phyloP scores from a whole-genome alignment of 2,329 filamentous ascomycete genomes.

The Aureobasidium sp. region DNA sequence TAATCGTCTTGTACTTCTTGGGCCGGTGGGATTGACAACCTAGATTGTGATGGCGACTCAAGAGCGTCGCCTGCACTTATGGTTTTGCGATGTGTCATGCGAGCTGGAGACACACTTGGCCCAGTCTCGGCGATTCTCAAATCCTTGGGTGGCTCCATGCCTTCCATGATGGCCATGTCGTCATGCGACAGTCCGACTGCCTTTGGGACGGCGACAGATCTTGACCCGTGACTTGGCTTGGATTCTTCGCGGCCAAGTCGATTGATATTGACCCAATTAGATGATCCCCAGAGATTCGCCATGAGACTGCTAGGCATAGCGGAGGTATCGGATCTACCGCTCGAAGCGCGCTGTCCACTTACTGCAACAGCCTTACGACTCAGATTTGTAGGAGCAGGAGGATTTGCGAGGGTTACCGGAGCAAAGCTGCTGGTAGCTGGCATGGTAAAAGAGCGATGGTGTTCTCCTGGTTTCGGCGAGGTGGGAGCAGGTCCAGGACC shows the following conservation, averaged over 20 bases:
- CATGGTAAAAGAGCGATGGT: constrained; percentile 34
- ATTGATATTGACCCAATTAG: constrained; percentile 68
- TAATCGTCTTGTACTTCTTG: constrained; percentile 68
- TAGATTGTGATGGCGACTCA: constrained; percentile 7
- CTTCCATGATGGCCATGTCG: constrained; percentile 28
- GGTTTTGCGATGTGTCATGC: constrained; percentile 46
- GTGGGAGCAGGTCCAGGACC: constrained; percentile 33
- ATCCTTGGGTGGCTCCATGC: constrained; percentile 18
- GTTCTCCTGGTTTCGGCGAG: constrained; percentile 11
- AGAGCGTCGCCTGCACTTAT: constrained; percentile 34
- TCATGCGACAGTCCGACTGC: constrained; percentile 21
- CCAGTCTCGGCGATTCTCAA: constrained; percentile 18
- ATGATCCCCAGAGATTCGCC: constrained; percentile 90
- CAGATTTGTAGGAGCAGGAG: constrained; percentile 75
- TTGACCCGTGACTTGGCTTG: constrained; percentile 24
- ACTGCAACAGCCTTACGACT: constrained; percentile 79
- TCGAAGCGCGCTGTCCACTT: constrained; percentile 63
- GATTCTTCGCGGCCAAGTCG: constrained; percentile 51
- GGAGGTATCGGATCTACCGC: constrained; percentile 52
- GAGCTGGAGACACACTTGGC: constrained; percentile 20
- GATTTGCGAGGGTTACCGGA: constrained; percentile 72
- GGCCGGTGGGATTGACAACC: constrained; percentile 21
- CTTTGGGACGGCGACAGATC: constrained; percentile 11
- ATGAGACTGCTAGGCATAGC: constrained; percentile 78
- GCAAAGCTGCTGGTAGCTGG: constrained; percentile 59